A percentile compares a stretch with the other conserved stretches of the same genome.
Evolutionary conservation across 768 basidiomycete genomes (phyloP).

Genomic region (Leccinum truebloodii): DNA sequence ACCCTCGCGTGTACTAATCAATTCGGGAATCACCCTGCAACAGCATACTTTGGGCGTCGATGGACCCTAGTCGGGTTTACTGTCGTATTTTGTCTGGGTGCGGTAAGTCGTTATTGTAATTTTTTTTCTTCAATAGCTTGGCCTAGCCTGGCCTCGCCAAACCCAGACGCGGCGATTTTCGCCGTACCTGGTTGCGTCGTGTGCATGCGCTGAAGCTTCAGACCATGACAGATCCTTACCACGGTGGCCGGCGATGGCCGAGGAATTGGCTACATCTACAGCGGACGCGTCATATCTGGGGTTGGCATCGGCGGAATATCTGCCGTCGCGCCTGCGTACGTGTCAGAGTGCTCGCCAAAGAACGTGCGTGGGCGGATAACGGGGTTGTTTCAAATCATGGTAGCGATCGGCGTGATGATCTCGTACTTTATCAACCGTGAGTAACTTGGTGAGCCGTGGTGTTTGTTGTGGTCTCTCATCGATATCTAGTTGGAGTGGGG

Average conservation of each 20-base stretch:
- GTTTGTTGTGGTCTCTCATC: slow-evolving; percentile 4
- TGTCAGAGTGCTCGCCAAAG: slow-evolving; percentile 87
- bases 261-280: slow-evolving; percentile 72
- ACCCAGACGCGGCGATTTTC: not conserved
- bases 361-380: slow-evolving; percentile 84
- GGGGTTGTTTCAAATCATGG: slow-evolving; percentile 86
- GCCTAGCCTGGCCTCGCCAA: not conserved
- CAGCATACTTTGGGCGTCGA: slow-evolving; percentile 67
- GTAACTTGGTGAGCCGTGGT: slow-evolving; percentile 23
- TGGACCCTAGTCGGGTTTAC: slow-evolving; percentile 62
- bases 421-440: slow-evolving; percentile 80
- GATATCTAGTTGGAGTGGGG: slow-evolving; percentile 54
- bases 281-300: slow-evolving; percentile 78
- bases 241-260: slow-evolving; percentile 59
- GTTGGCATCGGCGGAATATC: slow-evolving; percentile 82
- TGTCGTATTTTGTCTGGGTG: slow-evolving; percentile 68
- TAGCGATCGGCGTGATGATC: slow-evolving; percentile 80
- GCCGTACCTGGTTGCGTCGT: not conserved
- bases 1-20: too few species aligned
- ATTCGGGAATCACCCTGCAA: not conserved
- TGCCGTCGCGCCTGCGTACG: slow-evolving; percentile 82
- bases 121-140: slow-evolving; percentile 25
- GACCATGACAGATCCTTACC: slow-evolving; percentile 55
- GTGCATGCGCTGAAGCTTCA: not conserved
- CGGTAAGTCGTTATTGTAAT: slow-evolving; percentile 40